Percentiles rank a stretch among this genome's conserved stretches.
Conservation (phyloP, 176 grass and related monocot species). For the Otatea glauca region DNA sequence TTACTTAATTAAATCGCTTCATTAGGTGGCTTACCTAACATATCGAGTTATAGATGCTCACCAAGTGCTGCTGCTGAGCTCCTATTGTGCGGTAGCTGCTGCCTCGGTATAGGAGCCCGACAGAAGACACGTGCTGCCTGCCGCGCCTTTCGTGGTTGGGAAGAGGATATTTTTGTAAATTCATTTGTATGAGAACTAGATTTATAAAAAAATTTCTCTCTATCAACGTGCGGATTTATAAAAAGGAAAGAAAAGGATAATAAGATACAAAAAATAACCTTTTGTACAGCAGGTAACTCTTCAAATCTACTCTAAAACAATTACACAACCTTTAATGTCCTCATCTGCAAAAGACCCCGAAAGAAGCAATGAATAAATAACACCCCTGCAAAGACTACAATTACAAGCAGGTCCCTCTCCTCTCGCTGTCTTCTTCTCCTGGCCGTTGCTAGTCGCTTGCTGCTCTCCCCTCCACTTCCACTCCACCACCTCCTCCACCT, state of each 20-base stretch:
- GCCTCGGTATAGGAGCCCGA: too few relatives aligned
- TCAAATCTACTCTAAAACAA: neutral
- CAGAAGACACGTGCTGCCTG: too few relatives aligned
- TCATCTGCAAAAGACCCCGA: neutral
- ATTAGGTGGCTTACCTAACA: too few relatives aligned
- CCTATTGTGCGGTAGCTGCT: too few relatives aligned
- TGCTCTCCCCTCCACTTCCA: conserved; percentile 31
- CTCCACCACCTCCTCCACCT: conserved; percentile 13
- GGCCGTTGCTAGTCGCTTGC: conserved; percentile 47
- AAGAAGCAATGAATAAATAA: neutral
- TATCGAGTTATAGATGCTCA: too few relatives aligned
- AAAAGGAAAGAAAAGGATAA: neutral
- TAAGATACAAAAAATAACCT: neutral
- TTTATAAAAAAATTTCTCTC: too few relatives aligned
- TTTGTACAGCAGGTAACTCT: neutral
- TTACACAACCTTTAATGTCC: neutral
- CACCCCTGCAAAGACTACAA: neutral
- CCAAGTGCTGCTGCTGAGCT: too few relatives aligned
- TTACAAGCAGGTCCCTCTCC: neutral
- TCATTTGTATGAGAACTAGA: too few relatives aligned
- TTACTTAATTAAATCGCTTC: too few relatives aligned
- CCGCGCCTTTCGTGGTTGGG: too few relatives aligned
- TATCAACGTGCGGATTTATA: neutral
- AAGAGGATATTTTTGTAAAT: too few relatives aligned
- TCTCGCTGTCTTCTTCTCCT: conserved; percentile 18